Evolutionary conservation across 192 early-diverging fungal genomes (phyloP), one percentile per base, ranked within the genome.

Genomic region (Coemansia sp.): DNA sequence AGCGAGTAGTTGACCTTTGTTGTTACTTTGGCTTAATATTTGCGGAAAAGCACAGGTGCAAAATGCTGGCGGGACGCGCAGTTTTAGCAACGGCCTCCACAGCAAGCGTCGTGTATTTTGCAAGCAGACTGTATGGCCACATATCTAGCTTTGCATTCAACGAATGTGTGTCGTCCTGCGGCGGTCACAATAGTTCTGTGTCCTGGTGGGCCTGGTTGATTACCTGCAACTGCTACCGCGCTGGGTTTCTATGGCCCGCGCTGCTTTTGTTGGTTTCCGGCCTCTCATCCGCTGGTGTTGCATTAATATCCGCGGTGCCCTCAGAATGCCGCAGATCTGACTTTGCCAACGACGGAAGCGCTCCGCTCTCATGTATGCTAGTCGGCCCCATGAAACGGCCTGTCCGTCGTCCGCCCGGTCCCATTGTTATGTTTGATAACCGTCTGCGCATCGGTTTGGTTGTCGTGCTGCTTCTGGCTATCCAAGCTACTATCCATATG

Each of bases 391-490:
- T 11, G 50, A 19, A 23, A 32, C 8, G 7, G 56, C 62, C 76
- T 39, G 56, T 74, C 42, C 61, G 71, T 19, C 56, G 68, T 18
- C 76, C 70, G 9, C 60, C 39, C 18, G 76, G 68, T 38, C 11
- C 42, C 8, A 68, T 67, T 9, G 43, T 32, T 11, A n/a, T 79
- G 26, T 61, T 71, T 10, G 77, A 79, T 56, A 74, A 71, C 41
- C 77, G 77, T 19, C 4, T 56, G 11, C 43, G 18, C 1, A 42
- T 59, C 0, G 77, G 72, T 8, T 39, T 44, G 13, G 9, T 32
- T 6, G 19, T 62, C 0, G 11, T 57, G 18, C 19, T 44, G 5
- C 3, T 69, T 8, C 19, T 62, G 2, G 42, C 65, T 2, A 39
- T 45, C 6, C 77, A 80, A 37, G 50, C 72, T 2, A 50, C 49